These are phyloP conservation scores for Fomitopsis serialis DNA, from an alignment of 768 basidiomycete species.

Conservation along the genomic window DNA sequence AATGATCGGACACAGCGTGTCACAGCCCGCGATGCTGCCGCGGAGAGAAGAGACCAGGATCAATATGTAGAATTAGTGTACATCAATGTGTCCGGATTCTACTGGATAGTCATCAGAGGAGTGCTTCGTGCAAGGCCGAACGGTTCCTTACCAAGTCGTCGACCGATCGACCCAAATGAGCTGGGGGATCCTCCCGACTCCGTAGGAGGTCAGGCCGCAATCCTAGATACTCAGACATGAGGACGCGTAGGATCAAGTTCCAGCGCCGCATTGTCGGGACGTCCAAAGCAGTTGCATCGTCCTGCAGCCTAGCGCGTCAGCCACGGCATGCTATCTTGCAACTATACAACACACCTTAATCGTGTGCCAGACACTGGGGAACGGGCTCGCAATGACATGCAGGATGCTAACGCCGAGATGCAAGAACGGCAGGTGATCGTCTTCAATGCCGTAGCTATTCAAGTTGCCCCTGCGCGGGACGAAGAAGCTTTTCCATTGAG, in stretches of 20 bases:
- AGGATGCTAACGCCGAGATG: slow-evolving; percentile 77
- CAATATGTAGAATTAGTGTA: neutral
- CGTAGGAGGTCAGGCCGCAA: slow-evolving; percentile 39
- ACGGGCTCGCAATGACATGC: slow-evolving; percentile 86
- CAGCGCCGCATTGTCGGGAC: slow-evolving; percentile 82
- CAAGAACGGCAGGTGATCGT: slow-evolving; percentile 94
- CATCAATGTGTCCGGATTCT: neutral
- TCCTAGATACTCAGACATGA: slow-evolving; percentile 86
- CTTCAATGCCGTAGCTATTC: slow-evolving; percentile 64
- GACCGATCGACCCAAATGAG: slow-evolving; percentile 1
- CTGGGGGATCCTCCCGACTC: neutral
- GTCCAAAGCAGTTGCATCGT: slow-evolving; percentile 84
- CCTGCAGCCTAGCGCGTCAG: slow-evolving; percentile 39
- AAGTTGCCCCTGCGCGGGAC: slow-evolving; percentile 34
- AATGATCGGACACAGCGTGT: no score
- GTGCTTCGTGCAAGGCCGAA: neutral
- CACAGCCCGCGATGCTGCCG: neutral
- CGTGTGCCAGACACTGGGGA: slow-evolving; percentile 89
- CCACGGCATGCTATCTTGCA: neutral
- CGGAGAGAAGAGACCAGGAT: neutral
- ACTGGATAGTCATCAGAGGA: slow-evolving; percentile 1
- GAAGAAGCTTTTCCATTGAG: slow-evolving; percentile 65
- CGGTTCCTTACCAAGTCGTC: slow-evolving; percentile 21
- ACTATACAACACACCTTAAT: slow-evolving; percentile 44
- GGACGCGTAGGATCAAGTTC: slow-evolving; percentile 84